Evolutionary conservation across 441 rosid species (phyloP).

Genomic region (Syzygium malaccense): DNA sequence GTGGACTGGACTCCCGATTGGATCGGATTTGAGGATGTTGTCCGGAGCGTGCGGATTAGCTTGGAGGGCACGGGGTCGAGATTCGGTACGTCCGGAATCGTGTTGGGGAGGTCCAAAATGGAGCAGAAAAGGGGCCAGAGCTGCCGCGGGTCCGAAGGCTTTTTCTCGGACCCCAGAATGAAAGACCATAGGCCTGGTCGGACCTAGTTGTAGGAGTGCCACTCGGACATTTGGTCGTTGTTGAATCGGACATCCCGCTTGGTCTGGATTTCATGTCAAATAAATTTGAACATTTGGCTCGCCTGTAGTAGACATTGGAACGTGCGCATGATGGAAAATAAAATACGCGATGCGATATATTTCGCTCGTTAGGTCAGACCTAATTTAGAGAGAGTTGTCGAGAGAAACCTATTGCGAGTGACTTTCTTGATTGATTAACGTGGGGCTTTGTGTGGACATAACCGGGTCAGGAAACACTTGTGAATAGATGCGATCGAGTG

Average conservation of each 20-base stretch:
- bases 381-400: neutral
- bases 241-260: neutral
- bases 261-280: too few relatives aligned
- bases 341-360: neutral
- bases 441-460: rapidly evolving
- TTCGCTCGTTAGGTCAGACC: rapidly evolving
- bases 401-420: neutral
- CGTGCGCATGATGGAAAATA: too few relatives aligned
- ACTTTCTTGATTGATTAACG: neutral
- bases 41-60: neutral
- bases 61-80: neutral
- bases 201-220: neutral
- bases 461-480: neutral
- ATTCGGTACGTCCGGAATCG: neutral
- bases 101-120: neutral
- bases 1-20: neutral
- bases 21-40: neutral
- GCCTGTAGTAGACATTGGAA: rapidly evolving
- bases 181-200: neutral
- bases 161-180: neutral
- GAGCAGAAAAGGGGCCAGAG: neutral
- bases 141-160: neutral
- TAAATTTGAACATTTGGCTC: neutral
- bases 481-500: rapidly evolving
- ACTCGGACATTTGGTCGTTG: neutral